These are phyloP conservation scores for Saccharomycopsis fermentans DNA, from an alignment of 805 yeast genomes.

Conservation along the genomic window DNA sequence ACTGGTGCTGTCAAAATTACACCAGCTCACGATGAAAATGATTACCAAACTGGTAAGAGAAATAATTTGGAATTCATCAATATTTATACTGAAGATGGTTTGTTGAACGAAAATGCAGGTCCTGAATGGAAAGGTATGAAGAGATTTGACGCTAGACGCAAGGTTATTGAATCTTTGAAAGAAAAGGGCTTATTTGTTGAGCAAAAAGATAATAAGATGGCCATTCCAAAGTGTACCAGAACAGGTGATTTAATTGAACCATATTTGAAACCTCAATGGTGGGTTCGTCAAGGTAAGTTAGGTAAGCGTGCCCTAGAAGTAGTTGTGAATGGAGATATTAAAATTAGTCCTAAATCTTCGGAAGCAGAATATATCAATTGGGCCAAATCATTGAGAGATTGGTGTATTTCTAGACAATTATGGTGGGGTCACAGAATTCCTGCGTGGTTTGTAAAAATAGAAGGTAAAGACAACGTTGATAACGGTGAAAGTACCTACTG, in stretches of 20 bases:
- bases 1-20: constrained; percentile 99
- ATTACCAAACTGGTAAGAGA: constrained; percentile 94
- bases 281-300: constrained; percentile 88
- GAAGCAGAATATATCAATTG: constrained; percentile 92
- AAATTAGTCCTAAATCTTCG: constrained; percentile 78
- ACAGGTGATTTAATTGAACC: constrained; percentile 98
- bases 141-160: constrained; percentile 87
- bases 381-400: constrained; percentile 93
- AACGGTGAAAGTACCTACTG: constrained; percentile 65
- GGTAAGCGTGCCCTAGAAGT: constrained; percentile 82
- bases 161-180: constrained; percentile 73
- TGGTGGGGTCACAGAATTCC: constrained; percentile 99
- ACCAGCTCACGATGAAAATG: constrained; percentile 97
- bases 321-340: constrained; percentile 70
- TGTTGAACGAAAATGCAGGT: constrained; percentile 85
- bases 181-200: constrained; percentile 66
- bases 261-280: constrained; percentile 96
- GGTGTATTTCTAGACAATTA: constrained; percentile 94
- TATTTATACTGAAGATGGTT: constrained; percentile 87
- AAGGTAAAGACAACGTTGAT: constrained; percentile 42
- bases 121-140: constrained; percentile 74
- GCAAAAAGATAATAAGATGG: constrained; percentile 92
- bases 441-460: constrained; percentile 76
- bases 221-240: constrained; percentile 88
- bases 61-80: constrained; percentile 79